Evolutionary conservation across 805 yeast species (phyloP).

Genomic region (Kodamaea kaohsiungensis): DNA sequence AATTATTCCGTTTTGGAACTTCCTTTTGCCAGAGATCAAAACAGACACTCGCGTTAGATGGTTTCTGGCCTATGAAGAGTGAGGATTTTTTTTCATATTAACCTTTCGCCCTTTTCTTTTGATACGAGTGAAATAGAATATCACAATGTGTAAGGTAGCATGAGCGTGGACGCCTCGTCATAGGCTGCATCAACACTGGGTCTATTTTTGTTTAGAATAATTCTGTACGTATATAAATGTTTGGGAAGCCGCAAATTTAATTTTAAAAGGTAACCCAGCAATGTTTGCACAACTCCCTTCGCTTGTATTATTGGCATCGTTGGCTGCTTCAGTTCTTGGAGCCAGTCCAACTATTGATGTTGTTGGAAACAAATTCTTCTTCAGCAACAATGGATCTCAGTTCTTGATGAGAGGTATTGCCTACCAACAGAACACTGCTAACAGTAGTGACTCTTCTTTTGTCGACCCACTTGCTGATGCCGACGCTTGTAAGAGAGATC

Average conservation of each 20-base stretch:
- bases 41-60: not conserved
- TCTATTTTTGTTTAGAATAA: constrained; percentile 5
- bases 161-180: constrained; percentile 3
- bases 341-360: constrained; percentile 38
- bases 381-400: constrained; percentile 43
- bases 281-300: constrained; percentile 11
- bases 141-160: not conserved
- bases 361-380: constrained; percentile 45
- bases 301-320: constrained; percentile 7
- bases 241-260: not conserved
- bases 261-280: not conserved
- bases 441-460: constrained; percentile 23
- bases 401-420: constrained; percentile 47
- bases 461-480: constrained; percentile 44
- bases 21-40: constrained; percentile 1
- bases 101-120: constrained; percentile 1
- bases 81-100: not conserved
- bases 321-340: constrained; percentile 3
- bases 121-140: not conserved
- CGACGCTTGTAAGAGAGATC: constrained; percentile 44
- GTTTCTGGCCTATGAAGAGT: not conserved
- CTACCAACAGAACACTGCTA: constrained; percentile 42
- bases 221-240: constrained; percentile 1
- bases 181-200: not conserved
- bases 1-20: not conserved